Evolutionary conservation across 257 asterid genomes (phyloP).

Genomic region (Solanum bukasovii): DNA sequence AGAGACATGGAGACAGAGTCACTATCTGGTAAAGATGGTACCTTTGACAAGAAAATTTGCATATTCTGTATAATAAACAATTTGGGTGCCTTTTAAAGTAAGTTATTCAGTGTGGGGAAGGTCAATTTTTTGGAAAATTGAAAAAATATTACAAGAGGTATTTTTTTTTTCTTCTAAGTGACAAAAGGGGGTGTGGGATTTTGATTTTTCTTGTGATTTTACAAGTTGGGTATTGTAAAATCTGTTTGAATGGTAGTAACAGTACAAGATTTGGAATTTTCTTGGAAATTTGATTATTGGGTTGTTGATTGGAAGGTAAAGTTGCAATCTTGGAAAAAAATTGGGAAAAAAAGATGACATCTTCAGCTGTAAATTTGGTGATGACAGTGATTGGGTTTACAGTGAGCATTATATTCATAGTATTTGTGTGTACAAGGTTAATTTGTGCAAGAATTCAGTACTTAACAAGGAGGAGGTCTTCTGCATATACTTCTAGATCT

Average conservation of each 20-base stretch:
- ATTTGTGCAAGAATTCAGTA: slow-evolving; percentile 70
- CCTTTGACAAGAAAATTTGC: neutral
- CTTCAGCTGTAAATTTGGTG: slow-evolving; percentile 64
- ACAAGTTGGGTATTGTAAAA: neutral
- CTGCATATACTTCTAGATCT: slow-evolving; percentile 46
- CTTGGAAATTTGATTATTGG: neutral
- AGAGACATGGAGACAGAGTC: neutral
- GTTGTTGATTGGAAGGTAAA: neutral
- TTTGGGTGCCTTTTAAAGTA: neutral
- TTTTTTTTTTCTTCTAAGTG: neutral
- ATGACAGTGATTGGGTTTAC: slow-evolving; percentile 88
- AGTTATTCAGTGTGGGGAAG: neutral
- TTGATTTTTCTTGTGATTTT: neutral
- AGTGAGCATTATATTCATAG: slow-evolving; percentile 62
- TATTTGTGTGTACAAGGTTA: slow-evolving; percentile 76
- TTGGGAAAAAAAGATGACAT: slow-evolving; percentile 17
- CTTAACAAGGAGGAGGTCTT: slow-evolving; percentile 43
- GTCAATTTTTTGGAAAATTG: neutral
- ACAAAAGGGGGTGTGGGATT: neutral
- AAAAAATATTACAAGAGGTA: neutral
- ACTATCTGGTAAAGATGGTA: neutral
- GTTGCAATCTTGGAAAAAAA: neutral
- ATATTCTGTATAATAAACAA: neutral
- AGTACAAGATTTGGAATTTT: neutral
- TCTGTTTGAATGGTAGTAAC: neutral